These are phyloP conservation scores for Protomyces pachydermus DNA, from an alignment of 1,139 yeast genomes.

Conservation along the genomic window DNA sequence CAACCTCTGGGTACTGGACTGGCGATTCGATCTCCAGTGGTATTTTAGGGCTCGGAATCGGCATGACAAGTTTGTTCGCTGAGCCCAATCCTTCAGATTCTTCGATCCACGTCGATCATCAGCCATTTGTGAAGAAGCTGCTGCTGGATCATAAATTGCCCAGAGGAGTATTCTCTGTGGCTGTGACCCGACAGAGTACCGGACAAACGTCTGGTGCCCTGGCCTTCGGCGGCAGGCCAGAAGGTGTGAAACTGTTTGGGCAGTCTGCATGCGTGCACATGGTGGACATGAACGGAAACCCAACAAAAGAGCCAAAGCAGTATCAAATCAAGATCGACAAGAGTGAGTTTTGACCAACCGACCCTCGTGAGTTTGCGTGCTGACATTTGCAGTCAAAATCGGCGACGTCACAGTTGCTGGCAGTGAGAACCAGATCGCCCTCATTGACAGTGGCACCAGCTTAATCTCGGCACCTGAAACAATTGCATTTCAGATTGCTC, in stretches of 20 bases:
- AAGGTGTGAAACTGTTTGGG: not conserved
- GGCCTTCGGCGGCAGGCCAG: not conserved
- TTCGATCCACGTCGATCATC: not conserved
- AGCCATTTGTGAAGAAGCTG: not conserved
- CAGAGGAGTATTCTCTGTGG: not conserved
- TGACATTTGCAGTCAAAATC: too few relatives aligned
- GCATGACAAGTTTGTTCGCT: not conserved
- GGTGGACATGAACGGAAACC: not conserved
- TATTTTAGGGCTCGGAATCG: not conserved
- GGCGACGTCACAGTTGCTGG: too few relatives aligned
- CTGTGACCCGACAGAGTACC: not conserved
- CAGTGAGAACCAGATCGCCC: not conserved
- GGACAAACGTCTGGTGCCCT: not conserved
- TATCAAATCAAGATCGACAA: not conserved
- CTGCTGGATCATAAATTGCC: not conserved
- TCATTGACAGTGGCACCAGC: not conserved
- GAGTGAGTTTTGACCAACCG: not conserved
- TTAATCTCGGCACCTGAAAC: not conserved
- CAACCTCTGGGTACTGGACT: not conserved
- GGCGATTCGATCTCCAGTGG: not conserved
- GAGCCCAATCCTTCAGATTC: not conserved
- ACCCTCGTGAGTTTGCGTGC: too few relatives aligned
- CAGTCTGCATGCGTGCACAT: not conserved
- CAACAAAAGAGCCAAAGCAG: not conserved
- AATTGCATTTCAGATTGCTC: too few relatives aligned